Evolutionary conservation across 352 stramenopile species (phyloP).

Genomic region (Globisporangium abappressorium): DNA sequence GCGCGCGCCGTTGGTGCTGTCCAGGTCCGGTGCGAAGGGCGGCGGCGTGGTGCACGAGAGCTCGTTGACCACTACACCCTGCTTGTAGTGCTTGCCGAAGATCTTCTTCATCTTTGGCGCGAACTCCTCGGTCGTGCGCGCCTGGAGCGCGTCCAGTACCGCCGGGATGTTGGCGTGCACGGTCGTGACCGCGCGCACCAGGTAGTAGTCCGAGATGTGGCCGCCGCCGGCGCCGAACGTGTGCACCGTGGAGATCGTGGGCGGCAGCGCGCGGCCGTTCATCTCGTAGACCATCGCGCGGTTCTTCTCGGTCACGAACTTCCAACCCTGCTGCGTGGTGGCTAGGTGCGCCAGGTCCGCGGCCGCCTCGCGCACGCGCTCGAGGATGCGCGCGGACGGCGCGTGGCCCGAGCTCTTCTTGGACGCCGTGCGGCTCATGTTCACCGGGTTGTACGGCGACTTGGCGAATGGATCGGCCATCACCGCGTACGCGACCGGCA

Average conservation of each 20-base stretch:
- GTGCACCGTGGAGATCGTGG: slow-evolving; percentile 32
- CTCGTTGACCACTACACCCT: slow-evolving; percentile 55
- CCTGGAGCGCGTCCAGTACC: slow-evolving; percentile 46
- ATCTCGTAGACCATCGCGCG: slow-evolving; percentile 62
- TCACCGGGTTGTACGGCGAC: slow-evolving; percentile 33
- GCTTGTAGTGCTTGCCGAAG: slow-evolving; percentile 52
- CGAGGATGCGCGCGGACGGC: slow-evolving; percentile 59
- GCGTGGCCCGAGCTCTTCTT: slow-evolving; percentile 50
- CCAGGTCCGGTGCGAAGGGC: slow-evolving; percentile 35
- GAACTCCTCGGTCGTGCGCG: slow-evolving; percentile 42
- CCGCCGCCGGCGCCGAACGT: slow-evolving; percentile 49
- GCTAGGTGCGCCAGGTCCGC: slow-evolving; percentile 53
- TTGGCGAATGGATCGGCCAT: slow-evolving; percentile 34
- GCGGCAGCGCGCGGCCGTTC: slow-evolving; percentile 41
- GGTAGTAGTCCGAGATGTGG: slow-evolving; percentile 58
- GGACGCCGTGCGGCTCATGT: slow-evolving; percentile 47
- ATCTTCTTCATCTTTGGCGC: slow-evolving; percentile 55
- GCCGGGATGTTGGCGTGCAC: slow-evolving; percentile 40
- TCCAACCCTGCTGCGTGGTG: slow-evolving; percentile 40
- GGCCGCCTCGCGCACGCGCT: slow-evolving; percentile 56
- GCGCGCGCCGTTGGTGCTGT: slow-evolving; percentile 17
- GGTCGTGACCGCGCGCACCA: slow-evolving; percentile 62
- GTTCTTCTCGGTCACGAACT: slow-evolving; percentile 50
- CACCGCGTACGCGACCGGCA: slow-evolving; percentile 12
- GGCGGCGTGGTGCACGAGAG: slow-evolving; percentile 58